These are phyloP conservation scores for Pythium biforme DNA, from an alignment of 352 stramenopile genomes.

Conservation along the genomic window DNA sequence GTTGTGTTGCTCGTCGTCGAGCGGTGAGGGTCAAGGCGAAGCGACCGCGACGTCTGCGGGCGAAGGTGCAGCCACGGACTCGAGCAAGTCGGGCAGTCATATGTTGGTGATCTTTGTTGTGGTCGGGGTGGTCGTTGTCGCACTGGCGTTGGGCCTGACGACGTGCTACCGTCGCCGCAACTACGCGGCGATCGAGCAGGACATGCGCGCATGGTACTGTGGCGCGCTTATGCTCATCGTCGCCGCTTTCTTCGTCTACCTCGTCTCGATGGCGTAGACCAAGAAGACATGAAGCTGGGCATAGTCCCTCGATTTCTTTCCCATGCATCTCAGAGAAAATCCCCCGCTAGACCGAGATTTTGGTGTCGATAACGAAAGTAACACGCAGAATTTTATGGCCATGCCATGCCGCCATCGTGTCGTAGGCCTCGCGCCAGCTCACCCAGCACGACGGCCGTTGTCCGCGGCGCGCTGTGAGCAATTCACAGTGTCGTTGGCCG, in stretches of 20 bases:
- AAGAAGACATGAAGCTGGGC: no score
- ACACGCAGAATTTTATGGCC: constrained; percentile 64
- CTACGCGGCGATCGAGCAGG: constrained; percentile 55
- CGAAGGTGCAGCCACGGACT: constrained; percentile 4
- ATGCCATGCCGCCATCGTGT: constrained; percentile 55
- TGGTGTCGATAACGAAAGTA: constrained; percentile 6
- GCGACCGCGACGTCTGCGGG: constrained; percentile 23
- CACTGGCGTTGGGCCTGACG: constrained; percentile 40
- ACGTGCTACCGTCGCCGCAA: constrained; percentile 68
- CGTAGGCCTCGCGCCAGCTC: constrained; percentile 45
- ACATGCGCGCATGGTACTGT: constrained; percentile 69
- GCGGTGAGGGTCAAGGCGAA: constrained; percentile 29
- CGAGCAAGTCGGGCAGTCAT: constrained; percentile 25
- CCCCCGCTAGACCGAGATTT: background rate
- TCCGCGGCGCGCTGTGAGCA: constrained; percentile 61
- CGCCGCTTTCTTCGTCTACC: constrained; percentile 70
- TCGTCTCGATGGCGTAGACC: constrained; percentile 49
- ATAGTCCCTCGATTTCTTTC: no score
- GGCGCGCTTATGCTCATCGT: constrained; percentile 52
- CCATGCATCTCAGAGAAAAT: no score
- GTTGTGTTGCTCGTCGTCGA: constrained; percentile 31
- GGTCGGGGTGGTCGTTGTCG: constrained; percentile 36
- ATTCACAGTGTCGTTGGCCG: constrained; percentile 24
- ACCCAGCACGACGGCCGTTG: constrained; percentile 66
- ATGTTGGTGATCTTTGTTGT: constrained; percentile 38